Percentiles rank a stretch among this genome's conserved stretches.
These are phyloP conservation scores for Notholithocarpus densiflorus DNA, from an alignment of 306 rosid genomes.

Conservation along the genomic window DNA sequence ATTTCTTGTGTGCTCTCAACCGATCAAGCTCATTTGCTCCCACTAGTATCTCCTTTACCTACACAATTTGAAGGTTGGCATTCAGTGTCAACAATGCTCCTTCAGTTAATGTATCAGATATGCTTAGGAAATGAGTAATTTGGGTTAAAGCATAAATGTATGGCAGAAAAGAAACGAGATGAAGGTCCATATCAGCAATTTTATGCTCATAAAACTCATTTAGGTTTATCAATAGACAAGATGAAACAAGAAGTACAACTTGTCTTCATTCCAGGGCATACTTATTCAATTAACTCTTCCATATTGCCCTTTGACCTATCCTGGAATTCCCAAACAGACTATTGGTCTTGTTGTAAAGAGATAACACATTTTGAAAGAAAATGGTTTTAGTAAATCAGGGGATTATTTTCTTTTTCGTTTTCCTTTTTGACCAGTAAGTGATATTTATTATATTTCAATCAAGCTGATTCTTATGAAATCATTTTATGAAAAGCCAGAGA, in stretches of 20 bases:
- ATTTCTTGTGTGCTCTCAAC: conserved; percentile 78
- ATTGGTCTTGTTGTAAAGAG: conserved; percentile 8
- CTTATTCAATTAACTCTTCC: background rate
- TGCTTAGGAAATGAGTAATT: background rate
- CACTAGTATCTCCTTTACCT: conserved; percentile 96
- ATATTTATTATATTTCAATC: background rate
- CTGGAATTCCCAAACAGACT: conserved; percentile 10
- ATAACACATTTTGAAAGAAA: background rate
- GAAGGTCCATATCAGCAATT: background rate
- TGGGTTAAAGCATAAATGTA: background rate
- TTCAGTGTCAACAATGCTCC: conserved; percentile 1
- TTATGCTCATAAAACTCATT: background rate
- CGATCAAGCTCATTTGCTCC: conserved; percentile 97
- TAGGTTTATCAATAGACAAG: conserved; percentile 3
- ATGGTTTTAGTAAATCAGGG: too few species aligned
- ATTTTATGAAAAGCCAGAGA: background rate
- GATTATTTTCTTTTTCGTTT: too few species aligned
- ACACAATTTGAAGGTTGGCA: conserved; percentile 16
- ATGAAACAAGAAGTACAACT: conserved; percentile 2
- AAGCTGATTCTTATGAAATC: background rate
- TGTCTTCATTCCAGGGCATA: background rate
- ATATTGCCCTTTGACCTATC: background rate
- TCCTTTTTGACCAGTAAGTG: conserved; percentile 5
- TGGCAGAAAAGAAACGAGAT: conserved; percentile 1
- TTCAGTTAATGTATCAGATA: background rate